phyloP scores from a whole-genome alignment of 164 flowering plant species.

The Warburgia ugandensis region DNA sequence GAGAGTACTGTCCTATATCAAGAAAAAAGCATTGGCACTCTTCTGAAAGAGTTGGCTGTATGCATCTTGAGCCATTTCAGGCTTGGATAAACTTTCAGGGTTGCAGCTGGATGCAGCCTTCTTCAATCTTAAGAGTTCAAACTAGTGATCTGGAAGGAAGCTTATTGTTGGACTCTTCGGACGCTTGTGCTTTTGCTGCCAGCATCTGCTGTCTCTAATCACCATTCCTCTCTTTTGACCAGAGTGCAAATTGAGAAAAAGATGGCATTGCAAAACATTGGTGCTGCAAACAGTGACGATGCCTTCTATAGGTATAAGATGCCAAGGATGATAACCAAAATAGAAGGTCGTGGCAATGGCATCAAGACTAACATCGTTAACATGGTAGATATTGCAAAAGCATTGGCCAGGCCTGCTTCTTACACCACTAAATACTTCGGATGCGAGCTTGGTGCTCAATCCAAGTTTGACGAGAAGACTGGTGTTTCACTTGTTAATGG shows the following conservation, averaged over 20 bases:
- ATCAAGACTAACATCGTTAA: slow-evolving; percentile 89
- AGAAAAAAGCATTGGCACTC: slow-evolving; percentile 35
- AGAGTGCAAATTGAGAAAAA: slow-evolving; percentile 6
- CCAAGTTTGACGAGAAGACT: slow-evolving; percentile 86
- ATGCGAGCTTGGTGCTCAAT: slow-evolving; percentile 89
- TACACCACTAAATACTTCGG: slow-evolving; percentile 92
- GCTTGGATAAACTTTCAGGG: slow-evolving; percentile 10
- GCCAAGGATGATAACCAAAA: slow-evolving; percentile 90
- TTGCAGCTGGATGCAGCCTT: slow-evolving; percentile 34
- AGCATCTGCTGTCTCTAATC: slow-evolving; percentile 16
- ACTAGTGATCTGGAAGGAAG: slow-evolving; percentile 2
- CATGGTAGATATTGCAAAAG: slow-evolving; percentile 91
- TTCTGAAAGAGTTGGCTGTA: slow-evolving; percentile 23
- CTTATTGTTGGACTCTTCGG: neutral
- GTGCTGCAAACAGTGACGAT: slow-evolving; percentile 88
- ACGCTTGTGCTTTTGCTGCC: neutral
- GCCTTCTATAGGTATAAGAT: slow-evolving; percentile 97
- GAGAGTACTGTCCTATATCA: slow-evolving; percentile 53
- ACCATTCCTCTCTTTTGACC: neutral
- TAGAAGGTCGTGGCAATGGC: slow-evolving; percentile 95
- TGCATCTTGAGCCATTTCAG: slow-evolving; percentile 30
- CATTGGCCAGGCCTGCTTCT: slow-evolving; percentile 80
- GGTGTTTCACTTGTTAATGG: slow-evolving; percentile 86
- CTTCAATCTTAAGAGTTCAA: slow-evolving; percentile 8
- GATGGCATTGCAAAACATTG: slow-evolving; percentile 91